A percentile compares a stretch with the other conserved stretches of the same genome.
These are phyloP conservation scores for Musa acuminata DNA, from an alignment of 176 grass and related monocot genomes.

Conservation along the genomic window DNA sequence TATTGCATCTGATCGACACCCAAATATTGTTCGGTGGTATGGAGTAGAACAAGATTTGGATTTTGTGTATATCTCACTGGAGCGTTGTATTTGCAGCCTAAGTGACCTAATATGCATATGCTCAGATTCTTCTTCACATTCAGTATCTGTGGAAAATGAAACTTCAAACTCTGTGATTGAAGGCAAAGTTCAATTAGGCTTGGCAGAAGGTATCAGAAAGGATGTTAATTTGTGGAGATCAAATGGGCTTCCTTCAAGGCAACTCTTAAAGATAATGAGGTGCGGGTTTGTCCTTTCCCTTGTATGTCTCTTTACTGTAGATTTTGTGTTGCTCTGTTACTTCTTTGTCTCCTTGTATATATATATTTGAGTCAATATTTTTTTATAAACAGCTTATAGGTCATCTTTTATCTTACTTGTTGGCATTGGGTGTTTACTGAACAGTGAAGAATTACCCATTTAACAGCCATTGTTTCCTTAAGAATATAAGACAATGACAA, in stretches of 20 bases:
- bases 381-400: not conserved
- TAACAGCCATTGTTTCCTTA: not conserved
- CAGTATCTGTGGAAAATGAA: not conserved
- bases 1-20: conserved; percentile 83
- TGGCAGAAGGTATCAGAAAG: conserved; percentile 30
- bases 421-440: not conserved
- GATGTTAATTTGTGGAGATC: conserved; percentile 58
- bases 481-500: not conserved
- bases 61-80: conserved; percentile 95
- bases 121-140: conserved; percentile 7
- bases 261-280: conserved; percentile 91
- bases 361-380: not conserved
- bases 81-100: conserved; percentile 77
- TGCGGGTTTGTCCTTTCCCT: conserved; percentile 21
- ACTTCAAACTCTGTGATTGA: conserved; percentile 10
- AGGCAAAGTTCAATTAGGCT: conserved; percentile 11
- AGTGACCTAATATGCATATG: conserved; percentile 58
- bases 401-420: not conserved
- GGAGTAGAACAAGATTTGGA: conserved; percentile 64
- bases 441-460: not conserved
- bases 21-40: conserved; percentile 90
- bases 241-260: conserved; percentile 64
- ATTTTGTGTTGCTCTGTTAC: not conserved
- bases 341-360: not conserved
- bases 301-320: not conserved